These are phyloP conservation scores for Yamadazyma trypodendri DNA, from an alignment of 1,139 yeast genomes.

Conservation along the genomic window DNA sequence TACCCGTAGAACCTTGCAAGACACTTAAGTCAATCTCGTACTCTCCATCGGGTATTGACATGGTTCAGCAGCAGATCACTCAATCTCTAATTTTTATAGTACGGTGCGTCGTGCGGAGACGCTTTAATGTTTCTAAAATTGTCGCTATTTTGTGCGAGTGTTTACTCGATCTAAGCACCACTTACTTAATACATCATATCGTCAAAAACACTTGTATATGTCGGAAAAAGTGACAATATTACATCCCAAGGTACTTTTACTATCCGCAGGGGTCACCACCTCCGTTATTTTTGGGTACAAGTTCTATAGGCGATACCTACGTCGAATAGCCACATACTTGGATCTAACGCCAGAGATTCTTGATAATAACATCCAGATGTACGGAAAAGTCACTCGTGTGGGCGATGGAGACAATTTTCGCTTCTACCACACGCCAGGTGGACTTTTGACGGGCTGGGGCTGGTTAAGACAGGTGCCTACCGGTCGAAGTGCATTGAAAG, in stretches of 20 bases:
- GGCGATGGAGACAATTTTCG: constrained; percentile 98
- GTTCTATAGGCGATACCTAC: constrained; percentile 35
- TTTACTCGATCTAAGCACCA: not conserved
- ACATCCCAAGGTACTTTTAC: constrained; percentile 42
- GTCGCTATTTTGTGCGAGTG: not conserved
- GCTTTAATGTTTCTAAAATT: not conserved
- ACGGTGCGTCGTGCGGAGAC: too few relatives aligned
- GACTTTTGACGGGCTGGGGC: constrained; percentile 86
- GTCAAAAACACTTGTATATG: constrained; percentile 2
- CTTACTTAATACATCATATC: not conserved
- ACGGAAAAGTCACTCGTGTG: constrained; percentile 84
- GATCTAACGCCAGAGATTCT: constrained; percentile 41
- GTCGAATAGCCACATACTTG: constrained; percentile 34
- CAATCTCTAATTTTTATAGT: too few relatives aligned
- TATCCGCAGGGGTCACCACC: constrained; percentile 39
- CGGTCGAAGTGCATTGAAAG: constrained; percentile 47
- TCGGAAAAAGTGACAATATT: constrained; percentile 24
- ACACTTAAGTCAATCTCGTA: constrained; percentile 41
- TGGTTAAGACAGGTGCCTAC: constrained; percentile 64
- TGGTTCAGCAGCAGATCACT: not conserved
- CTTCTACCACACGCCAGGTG: constrained; percentile 93
- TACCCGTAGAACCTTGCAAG: constrained; percentile 16
- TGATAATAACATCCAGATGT: constrained; percentile 38
- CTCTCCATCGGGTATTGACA: constrained; percentile 42
- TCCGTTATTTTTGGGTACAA: constrained; percentile 30